phyloP scores from a whole-genome alignment of 169 alveolate species.

The Babesia gibsoni region DNA sequence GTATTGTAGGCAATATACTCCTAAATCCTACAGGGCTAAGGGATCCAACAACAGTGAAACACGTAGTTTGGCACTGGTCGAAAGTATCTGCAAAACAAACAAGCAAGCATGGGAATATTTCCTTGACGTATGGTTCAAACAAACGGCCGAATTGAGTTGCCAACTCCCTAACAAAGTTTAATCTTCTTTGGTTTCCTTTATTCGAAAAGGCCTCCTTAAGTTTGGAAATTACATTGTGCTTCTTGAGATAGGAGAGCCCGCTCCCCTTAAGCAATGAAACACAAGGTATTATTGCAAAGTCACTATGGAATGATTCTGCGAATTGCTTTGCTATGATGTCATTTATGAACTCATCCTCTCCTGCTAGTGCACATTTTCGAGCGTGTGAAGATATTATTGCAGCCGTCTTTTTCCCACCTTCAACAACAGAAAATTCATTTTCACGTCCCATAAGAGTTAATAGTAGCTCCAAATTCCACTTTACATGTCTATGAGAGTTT shows the following conservation, averaged over 20 bases:
- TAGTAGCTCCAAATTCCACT: conserved; percentile 21
- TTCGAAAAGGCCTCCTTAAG: not conserved
- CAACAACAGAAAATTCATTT: conserved; percentile 20
- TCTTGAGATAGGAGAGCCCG: conserved; percentile 28
- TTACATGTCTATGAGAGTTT: not conserved
- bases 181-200: not conserved
- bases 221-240: conserved; percentile 32
- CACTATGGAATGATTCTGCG: not conserved
- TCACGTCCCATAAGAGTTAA: not conserved
- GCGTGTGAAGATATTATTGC: conserved; percentile 19
- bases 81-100: conserved; percentile 1
- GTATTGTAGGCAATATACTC: not conserved
- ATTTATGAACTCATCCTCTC: conserved; percentile 12
- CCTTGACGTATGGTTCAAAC: conserved; percentile 36
- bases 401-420: not conserved
- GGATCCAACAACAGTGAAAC: not conserved
- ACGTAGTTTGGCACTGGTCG: not conserved
- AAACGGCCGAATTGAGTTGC: conserved; percentile 23
- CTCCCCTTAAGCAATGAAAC: conserved; percentile 34
- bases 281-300: conserved; percentile 27
- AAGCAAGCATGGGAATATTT: conserved; percentile 27
- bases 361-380: conserved; percentile 32
- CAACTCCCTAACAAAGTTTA: conserved; percentile 2
- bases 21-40: conserved; percentile 34
- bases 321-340: not conserved